These are phyloP conservation scores for Boletus rex-veris DNA, from an alignment of 768 basidiomycete genomes.

Conservation along the genomic window DNA sequence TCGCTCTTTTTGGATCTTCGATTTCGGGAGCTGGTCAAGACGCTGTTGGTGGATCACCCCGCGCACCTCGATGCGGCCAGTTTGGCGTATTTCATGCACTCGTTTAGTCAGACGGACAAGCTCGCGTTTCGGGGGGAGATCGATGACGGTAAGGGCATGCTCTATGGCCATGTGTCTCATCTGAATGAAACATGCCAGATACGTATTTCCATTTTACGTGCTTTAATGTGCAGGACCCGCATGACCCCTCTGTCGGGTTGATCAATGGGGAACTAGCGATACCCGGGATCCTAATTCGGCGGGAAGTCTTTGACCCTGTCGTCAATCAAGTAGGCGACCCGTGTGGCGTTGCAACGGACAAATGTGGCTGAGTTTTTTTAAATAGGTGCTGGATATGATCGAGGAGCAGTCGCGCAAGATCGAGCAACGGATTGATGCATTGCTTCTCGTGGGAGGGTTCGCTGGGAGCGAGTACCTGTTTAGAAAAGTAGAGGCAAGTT, in stretches of 20 bases:
- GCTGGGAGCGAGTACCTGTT: conserved; percentile 84
- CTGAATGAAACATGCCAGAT: conserved; percentile 40
- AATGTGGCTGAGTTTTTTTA: conserved; percentile 2
- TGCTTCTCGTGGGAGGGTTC: conserved; percentile 89
- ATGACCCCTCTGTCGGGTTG: conserved; percentile 76
- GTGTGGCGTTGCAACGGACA: conserved; percentile 3
- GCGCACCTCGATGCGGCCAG: conserved; percentile 79
- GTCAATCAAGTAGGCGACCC: conserved; percentile 58
- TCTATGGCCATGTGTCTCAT: not conserved
- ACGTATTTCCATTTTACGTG: conserved; percentile 87
- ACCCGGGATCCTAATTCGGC: conserved; percentile 72
- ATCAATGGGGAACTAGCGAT: conserved; percentile 82
- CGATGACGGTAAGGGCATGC: conserved; percentile 62
- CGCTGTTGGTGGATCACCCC: conserved; percentile 77
- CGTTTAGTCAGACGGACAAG: conserved; percentile 88
- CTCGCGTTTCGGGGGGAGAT: conserved; percentile 64
- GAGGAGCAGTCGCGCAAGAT: conserved; percentile 69
- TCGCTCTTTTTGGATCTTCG: conserved; percentile 84
- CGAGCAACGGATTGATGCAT: conserved; percentile 72
- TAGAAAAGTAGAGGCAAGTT: conserved; percentile 66
- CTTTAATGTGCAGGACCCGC: conserved; percentile 82
- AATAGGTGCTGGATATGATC: conserved; percentile 71
- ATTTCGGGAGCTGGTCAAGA: conserved; percentile 78
- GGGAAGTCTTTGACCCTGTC: conserved; percentile 87
- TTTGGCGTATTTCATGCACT: conserved; percentile 84